phyloP scores from a whole-genome alignment of 441 rosid genomes.

The Adansonia grandidieri region DNA sequence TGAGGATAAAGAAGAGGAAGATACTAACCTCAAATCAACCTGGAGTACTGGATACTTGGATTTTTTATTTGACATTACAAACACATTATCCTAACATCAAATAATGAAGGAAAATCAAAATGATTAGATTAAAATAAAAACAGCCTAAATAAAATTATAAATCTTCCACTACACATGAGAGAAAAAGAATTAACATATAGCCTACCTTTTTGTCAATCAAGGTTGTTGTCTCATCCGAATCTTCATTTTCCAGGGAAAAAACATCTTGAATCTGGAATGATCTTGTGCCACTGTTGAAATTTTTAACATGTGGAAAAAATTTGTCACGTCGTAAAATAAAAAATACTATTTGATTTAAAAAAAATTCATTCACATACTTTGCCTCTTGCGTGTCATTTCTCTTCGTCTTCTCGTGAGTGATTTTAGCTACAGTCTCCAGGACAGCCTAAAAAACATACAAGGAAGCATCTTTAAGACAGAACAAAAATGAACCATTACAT shows the following conservation, averaged over 20 bases:
- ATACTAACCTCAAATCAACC: constrained; percentile 88
- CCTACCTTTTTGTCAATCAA: constrained; percentile 90
- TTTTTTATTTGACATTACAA: constrained; percentile 97
- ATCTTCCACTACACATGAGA: constrained; percentile 1
- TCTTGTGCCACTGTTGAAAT: constrained; percentile 65
- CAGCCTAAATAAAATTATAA: background rate
- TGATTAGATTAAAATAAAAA: constrained; percentile 17
- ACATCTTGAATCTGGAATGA: constrained; percentile 89
- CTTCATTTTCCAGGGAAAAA: constrained; percentile 86
- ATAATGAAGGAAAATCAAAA: background rate
- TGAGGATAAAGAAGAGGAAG: constrained; percentile 21
- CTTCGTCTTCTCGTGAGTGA: constrained; percentile 82
- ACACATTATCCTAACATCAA: constrained; percentile 58
- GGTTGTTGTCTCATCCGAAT: constrained; percentile 83
- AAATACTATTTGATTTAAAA: background rate
- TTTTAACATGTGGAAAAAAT: background rate
- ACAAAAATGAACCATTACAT: background rate
- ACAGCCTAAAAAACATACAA: constrained; percentile 65
- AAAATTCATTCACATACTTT: constrained; percentile 51
- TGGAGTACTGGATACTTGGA: constrained; percentile 97
- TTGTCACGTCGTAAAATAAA: background rate
- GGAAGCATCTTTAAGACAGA: constrained; percentile 23
- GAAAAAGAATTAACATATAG: constrained; percentile 6
- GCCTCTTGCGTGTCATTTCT: constrained; percentile 75
- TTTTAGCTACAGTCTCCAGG: constrained; percentile 90